Evolutionary conservation across 2,329 filamentous ascomycete genomes (phyloP).

Genomic region (Trichoderma hamatum): DNA sequence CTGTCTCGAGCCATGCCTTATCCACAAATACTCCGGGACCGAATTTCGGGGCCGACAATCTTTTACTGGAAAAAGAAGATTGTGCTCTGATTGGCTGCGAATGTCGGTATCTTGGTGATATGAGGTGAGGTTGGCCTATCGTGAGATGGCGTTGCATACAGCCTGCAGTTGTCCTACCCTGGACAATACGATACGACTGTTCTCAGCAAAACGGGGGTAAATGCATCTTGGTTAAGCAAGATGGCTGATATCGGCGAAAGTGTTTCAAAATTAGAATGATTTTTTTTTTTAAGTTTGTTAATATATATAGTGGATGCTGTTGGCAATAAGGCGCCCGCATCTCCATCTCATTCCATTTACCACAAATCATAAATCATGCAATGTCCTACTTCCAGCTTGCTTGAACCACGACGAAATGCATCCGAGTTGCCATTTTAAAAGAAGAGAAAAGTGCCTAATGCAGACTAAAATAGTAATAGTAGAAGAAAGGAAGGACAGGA

Average conservation of each 20-base stretch:
- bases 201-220: too few species aligned
- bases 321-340: neutral
- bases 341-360: too few species aligned
- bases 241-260: neutral
- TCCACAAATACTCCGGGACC: constrained; percentile 19
- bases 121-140: neutral
- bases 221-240: neutral
- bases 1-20: neutral
- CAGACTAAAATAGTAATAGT: neutral
- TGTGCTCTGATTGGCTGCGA: neutral
- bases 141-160: neutral
- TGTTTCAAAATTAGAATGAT: neutral
- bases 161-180: neutral
- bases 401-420: neutral
- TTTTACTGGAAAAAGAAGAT: neutral
- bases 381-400: neutral
- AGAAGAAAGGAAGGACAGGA: neutral
- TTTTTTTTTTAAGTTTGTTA: neutral
- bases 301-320: neutral
- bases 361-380: neutral
- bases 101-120: neutral
- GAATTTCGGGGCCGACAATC: neutral
- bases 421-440: neutral
- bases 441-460: neutral
- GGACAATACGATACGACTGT: too few species aligned